phyloP scores from a whole-genome alignment of 2,329 filamentous ascomycete genomes.

The Microsporum ferrugineum region DNA sequence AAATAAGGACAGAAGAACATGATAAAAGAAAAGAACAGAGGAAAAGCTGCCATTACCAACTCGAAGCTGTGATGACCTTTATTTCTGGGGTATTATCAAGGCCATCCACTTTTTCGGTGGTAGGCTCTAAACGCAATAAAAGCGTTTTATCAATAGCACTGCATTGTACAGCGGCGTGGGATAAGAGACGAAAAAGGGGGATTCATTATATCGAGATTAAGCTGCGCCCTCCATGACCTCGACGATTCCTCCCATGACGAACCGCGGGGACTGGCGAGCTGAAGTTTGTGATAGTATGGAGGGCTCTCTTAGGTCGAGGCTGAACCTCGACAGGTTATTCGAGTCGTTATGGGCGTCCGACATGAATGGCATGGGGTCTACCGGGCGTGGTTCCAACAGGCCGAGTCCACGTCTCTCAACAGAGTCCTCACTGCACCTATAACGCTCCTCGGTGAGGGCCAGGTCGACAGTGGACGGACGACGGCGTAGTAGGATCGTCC shows the following conservation, averaged over 20 bases:
- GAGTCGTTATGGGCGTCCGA: slow-evolving; percentile 9
- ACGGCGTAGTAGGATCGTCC: slow-evolving; percentile 28
- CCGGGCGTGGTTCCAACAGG: slow-evolving; percentile 36
- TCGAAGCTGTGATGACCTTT: neutral
- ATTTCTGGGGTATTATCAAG: too few species aligned
- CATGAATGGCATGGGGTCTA: slow-evolving; percentile 23
- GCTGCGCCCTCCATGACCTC: slow-evolving; percentile 36
- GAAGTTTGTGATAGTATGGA: neutral
- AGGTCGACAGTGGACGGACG: slow-evolving; percentile 36
- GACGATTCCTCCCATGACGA: slow-evolving; percentile 38
- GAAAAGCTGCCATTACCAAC: neutral
- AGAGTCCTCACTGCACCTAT: slow-evolving; percentile 28
- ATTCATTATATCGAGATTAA: slow-evolving; percentile 13
- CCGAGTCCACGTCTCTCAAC: slow-evolving; percentile 32
- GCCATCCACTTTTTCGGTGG: neutral
- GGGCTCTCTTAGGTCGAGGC: neutral
- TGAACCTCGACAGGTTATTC: slow-evolving; percentile 5
- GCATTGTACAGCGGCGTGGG: neutral
- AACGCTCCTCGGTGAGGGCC: slow-evolving; percentile 33
- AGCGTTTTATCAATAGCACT: neutral
- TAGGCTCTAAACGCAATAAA: neutral
- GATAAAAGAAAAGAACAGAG: neutral
- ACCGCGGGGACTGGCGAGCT: slow-evolving; percentile 22
- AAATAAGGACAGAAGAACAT: neutral
- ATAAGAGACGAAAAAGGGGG: neutral